Base-by-base conservation (phyloP, 1,284 basidiomycete genomes). In the Puccinia novopanici region DNA sequence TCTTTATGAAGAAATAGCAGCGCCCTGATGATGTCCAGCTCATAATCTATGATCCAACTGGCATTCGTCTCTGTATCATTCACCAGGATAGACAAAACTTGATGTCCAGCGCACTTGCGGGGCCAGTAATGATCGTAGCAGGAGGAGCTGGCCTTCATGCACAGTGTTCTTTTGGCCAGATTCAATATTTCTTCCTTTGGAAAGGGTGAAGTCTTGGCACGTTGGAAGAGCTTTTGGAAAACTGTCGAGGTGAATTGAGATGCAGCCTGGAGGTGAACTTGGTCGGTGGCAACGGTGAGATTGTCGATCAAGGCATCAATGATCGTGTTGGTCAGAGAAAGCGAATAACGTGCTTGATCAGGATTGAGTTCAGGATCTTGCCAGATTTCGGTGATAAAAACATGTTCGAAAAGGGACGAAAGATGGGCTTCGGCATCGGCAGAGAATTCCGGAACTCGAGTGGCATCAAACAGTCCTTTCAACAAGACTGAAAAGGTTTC, bases 1-100 rank as follows among this genome's bases (percentile, higher is more conserved):
- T 99, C 96, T 85, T 99, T 98, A 72, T 99, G 88, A 82, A 96
- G 92, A 85, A 95, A 95, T 65, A 99, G 88, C 48, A 99, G 89
- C 5, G 93, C 95, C 65, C 95, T 91, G 73, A 95, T 90, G 82
- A 98, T 91, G 84, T 99, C 96, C 63, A 93, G 89, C 85, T 97
- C 93, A 68, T 94, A 91, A 80, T 97, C 94, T 82, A 90, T 89
- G 71, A 95, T 89, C 93, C 95, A 97, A 83, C 90, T 90, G 57
- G 90, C 87, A 34, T 91, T 92, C 37, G 97, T 87, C 30, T 91
- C 89, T 0, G 91, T 89, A 19, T 91, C 90, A 76, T 88, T 87
- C 0, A 91, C 90, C 86, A 98, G 89, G 80, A 95, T 90, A 83
- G 89, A 90, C 84, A 98, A 91, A 3, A 93, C 94, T 68, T 87